Conservation (phyloP, 1,284 basidiomycete genomes). For the Mycosarcoma maydis region DNA sequence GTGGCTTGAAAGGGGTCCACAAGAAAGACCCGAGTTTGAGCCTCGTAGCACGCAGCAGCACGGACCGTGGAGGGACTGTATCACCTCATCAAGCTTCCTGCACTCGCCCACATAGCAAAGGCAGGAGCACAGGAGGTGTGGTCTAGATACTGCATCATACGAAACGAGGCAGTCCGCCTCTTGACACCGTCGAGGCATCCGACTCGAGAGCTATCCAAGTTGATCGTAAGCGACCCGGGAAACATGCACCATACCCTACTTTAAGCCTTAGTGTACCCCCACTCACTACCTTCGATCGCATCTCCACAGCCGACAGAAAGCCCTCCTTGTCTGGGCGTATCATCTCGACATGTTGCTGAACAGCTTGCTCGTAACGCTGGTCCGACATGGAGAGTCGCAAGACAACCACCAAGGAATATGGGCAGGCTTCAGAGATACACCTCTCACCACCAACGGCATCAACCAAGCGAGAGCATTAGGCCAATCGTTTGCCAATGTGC, state of each 20-base stretch:
- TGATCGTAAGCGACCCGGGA: too few relatives aligned
- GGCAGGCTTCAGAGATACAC: slow-evolving; percentile 86
- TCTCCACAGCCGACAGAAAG: background rate
- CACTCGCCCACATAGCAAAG: too few relatives aligned
- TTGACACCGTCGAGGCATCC: too few relatives aligned
- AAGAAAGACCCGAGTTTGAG: background rate
- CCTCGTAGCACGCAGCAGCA: background rate
- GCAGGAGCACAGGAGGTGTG: too few relatives aligned
- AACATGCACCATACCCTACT: too few relatives aligned
- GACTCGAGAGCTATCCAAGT: too few relatives aligned
- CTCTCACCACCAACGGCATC: slow-evolving; percentile 82
- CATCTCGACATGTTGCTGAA: slow-evolving; percentile 27
- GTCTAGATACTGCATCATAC: too few relatives aligned
- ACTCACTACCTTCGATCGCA: too few relatives aligned
- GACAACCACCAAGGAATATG: slow-evolving; percentile 71
- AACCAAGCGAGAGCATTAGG: slow-evolving; percentile 86
- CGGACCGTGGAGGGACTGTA: too few relatives aligned
- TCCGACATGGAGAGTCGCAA: slow-evolving; percentile 55
- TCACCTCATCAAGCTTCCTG: too few relatives aligned
- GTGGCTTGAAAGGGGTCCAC: background rate
- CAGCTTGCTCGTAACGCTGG: slow-evolving; percentile 48
- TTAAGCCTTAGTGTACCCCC: too few relatives aligned
- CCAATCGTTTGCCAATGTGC: slow-evolving; percentile 72
- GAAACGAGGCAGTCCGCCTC: too few relatives aligned
- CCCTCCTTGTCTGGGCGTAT: background rate